These are phyloP conservation scores for Fusarium subglutinans DNA, from an alignment of 2,329 filamentous ascomycete species.

Conservation along the genomic window DNA sequence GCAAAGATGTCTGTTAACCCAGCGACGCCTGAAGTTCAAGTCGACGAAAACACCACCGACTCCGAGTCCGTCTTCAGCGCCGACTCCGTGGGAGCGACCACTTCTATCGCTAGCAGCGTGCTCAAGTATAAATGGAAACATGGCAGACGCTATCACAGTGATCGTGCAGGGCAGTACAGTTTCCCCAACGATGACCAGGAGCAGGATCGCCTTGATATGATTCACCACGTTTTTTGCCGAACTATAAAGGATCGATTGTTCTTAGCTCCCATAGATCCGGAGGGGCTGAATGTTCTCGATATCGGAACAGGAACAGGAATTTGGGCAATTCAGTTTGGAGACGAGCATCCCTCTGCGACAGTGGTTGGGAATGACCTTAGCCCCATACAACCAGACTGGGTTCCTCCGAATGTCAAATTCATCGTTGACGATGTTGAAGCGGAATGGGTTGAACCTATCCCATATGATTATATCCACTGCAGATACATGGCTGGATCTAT, in stretches of 20 bases:
- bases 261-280: conserved; percentile 48
- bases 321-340: conserved; percentile 59
- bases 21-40: conserved; percentile 10
- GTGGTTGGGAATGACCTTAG: conserved; percentile 53
- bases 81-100: not conserved
- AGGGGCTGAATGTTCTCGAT: conserved; percentile 53
- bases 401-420: conserved; percentile 67
- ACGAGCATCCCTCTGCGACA: conserved; percentile 48
- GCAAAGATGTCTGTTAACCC: not conserved
- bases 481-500: conserved; percentile 49
- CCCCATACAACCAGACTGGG: conserved; percentile 56
- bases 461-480: conserved; percentile 49
- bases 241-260: conserved; percentile 49
- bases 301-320: conserved; percentile 57
- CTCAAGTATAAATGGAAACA: conserved; percentile 45
- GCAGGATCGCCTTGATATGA: conserved; percentile 52
- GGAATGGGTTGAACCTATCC: conserved; percentile 54
- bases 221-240: conserved; percentile 48
- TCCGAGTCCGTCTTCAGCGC: not conserved
- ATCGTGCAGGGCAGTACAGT: conserved; percentile 48
- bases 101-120: conserved; percentile 16
- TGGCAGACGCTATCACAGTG: conserved; percentile 53
- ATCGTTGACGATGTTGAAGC: conserved; percentile 68
- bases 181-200: conserved; percentile 52
- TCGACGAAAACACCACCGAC: conserved; percentile 6